Base-by-base conservation (phyloP, 1,139 yeast genomes). In the Lodderomyces theae region DNA sequence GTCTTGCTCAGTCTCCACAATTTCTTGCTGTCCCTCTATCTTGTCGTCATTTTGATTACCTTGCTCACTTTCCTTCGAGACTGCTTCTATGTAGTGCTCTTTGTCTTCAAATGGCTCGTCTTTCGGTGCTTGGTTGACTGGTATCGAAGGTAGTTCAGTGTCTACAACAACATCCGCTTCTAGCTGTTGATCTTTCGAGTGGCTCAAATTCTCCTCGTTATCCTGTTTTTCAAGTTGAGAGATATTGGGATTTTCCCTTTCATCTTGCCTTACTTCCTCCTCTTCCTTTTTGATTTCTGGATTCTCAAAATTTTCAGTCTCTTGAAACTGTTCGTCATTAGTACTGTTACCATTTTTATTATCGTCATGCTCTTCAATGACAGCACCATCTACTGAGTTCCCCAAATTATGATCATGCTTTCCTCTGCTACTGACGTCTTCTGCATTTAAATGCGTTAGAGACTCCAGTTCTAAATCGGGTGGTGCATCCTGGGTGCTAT, bases 21-120 rank as follows among this genome's bases (percentile, higher is more conserved):
- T 19, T 12, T 72, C 63, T 42, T 69, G 60, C 41, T 69, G 64
- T 34, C 63, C 70, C 29, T 58, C 66, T 4, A 46, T 54, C 28
- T 53, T 56, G 23, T 56, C 43, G 15, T 38, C 41, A 22, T 34
- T 32, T 12, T 33, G 38, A 4, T 47, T 51, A 35, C 42, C 42
- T 15, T 45, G 60, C 29, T 43, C 36, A 12, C 38, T 30, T n/a
- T 35, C 34, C 18, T 33, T 21, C 19, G 38, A 17, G 15, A 32
- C 33, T 13, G 34, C 28, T 31, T 30, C 38, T 24, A 19, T 12
- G 7, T 12, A 8, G 13, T 25, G 23, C 4, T 29, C 44, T 17
- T 35, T 49, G 17, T 44, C 49, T 5, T 41, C 48, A 12, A 37
- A 37, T 13, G 34, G 29, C 3, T 18, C 29, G 16, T 37, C 35